Percentiles rank a stretch among this genome's conserved stretches.
phyloP scores from a whole-genome alignment of 2,329 filamentous ascomycete genomes.

The Arachnomyces sp. region DNA sequence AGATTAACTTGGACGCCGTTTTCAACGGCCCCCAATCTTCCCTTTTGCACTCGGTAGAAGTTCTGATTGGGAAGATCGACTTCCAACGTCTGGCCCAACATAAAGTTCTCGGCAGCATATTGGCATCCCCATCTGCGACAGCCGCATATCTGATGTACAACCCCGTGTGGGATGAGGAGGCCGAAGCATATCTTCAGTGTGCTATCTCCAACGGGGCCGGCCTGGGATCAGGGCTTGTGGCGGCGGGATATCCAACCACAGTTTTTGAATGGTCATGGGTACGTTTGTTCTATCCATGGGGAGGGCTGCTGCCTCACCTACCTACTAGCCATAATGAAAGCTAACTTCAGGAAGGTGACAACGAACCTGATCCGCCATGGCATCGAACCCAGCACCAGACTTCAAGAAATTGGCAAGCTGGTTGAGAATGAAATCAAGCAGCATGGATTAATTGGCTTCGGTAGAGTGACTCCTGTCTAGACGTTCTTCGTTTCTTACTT shows the following conservation, averaged over 20 bases:
- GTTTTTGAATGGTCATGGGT: conserved; percentile 24
- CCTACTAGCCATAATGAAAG: no score
- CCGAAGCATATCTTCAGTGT: conserved; percentile 23
- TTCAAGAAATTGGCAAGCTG: no score
- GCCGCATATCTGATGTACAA: conserved; percentile 30
- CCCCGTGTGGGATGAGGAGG: conserved; percentile 24
- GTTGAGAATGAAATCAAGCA: no score
- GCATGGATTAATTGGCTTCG: no score
- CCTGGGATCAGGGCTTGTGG: conserved; percentile 15
- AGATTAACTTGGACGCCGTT: conserved; percentile 21
- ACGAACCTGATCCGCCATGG: no score
- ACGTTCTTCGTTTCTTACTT: neutral
- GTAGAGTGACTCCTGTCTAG: no score
- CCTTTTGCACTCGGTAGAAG: conserved; percentile 31
- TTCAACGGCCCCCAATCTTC: conserved; percentile 22
- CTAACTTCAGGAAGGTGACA: no score
- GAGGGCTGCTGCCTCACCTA: no score
- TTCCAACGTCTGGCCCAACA: conserved; percentile 31
- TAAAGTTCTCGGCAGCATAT: conserved; percentile 24
- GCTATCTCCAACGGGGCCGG: conserved; percentile 2
- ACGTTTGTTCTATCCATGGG: no score
- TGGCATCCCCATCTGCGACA: conserved; percentile 35
- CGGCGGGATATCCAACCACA: conserved; percentile 21
- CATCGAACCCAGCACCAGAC: no score
- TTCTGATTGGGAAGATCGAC: conserved; percentile 29